These are phyloP conservation scores for Sarocladium strictum DNA, from an alignment of 2,329 filamentous ascomycete species.

Conservation along the genomic window DNA sequence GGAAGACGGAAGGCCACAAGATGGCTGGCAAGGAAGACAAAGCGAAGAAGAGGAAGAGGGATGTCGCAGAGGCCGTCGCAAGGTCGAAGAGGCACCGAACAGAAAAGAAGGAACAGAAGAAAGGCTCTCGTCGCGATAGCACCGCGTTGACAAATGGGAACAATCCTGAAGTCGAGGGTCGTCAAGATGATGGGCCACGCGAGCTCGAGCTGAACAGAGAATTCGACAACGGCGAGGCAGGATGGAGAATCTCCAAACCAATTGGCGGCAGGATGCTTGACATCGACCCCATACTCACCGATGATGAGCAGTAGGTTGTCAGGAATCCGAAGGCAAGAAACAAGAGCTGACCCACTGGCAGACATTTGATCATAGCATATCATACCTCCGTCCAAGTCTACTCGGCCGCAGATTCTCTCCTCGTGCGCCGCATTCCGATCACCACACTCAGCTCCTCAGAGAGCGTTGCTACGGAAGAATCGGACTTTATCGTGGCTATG, in stretches of 20 bases:
- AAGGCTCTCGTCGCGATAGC: constrained; percentile 1
- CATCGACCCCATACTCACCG: constrained; percentile 56
- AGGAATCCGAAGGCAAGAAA: not conserved
- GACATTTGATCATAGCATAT: constrained; percentile 70
- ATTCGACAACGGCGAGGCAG: constrained; percentile 25
- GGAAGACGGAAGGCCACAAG: not conserved
- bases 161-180: not conserved
- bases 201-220: constrained; percentile 20
- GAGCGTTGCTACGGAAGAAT: constrained; percentile 17
- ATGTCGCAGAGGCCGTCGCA: constrained; percentile 33
- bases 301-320: constrained; percentile 51
- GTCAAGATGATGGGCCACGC: constrained; percentile 13
- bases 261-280: constrained; percentile 61
- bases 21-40: constrained; percentile 22
- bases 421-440: constrained; percentile 65
- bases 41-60: constrained; percentile 42
- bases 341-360: constrained; percentile 24
- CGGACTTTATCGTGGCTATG: constrained; percentile 34
- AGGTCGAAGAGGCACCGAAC: constrained; percentile 35
- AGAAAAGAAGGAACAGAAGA: constrained; percentile 16
- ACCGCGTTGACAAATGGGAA: not conserved
- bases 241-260: constrained; percentile 57
- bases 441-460: constrained; percentile 18
- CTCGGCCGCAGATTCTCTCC: constrained; percentile 72
- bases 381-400: constrained; percentile 74